A percentile compares a stretch with the other conserved stretches of the same genome.
phyloP scores from a whole-genome alignment of 805 yeast species.

The Candida loeiensis region DNA sequence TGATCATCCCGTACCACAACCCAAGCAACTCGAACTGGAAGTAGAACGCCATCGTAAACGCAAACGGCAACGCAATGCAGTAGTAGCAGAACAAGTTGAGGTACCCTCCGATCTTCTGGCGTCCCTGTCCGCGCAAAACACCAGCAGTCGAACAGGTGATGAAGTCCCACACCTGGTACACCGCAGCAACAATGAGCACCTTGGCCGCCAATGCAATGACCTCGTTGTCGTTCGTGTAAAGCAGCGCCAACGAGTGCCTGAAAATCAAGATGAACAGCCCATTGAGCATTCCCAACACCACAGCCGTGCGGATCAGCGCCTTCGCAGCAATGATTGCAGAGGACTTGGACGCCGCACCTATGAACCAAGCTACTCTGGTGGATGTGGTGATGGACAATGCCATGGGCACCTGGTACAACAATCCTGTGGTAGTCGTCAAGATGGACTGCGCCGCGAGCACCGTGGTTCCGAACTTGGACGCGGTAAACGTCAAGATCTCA shows the following conservation, averaged over 20 bases:
- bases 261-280: constrained; percentile 36
- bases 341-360: constrained; percentile 58
- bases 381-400: constrained; percentile 74
- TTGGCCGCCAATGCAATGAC: constrained; percentile 37
- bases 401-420: constrained; percentile 71
- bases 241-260: constrained; percentile 35
- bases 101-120: constrained; percentile 54
- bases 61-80: constrained; percentile 47
- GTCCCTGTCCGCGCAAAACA: constrained; percentile 54
- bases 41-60: constrained; percentile 42
- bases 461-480: constrained; percentile 64
- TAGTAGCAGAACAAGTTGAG: constrained; percentile 48
- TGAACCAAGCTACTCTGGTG: constrained; percentile 71
- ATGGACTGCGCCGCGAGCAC: constrained; percentile 73
- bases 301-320: constrained; percentile 34
- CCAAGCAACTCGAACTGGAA: constrained; percentile 40
- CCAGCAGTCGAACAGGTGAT: constrained; percentile 51
- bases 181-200: constrained; percentile 44
- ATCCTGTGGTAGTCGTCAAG: constrained; percentile 61
- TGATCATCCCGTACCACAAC: constrained; percentile 47
- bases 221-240: constrained; percentile 39
- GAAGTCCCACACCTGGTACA: constrained; percentile 52
- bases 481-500: constrained; percentile 66
- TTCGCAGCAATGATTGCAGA: constrained; percentile 35
- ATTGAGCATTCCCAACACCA: constrained; percentile 33